Base-by-base conservation (phyloP, 768 basidiomycete genomes). In the Daedaleopsis nitida region DNA sequence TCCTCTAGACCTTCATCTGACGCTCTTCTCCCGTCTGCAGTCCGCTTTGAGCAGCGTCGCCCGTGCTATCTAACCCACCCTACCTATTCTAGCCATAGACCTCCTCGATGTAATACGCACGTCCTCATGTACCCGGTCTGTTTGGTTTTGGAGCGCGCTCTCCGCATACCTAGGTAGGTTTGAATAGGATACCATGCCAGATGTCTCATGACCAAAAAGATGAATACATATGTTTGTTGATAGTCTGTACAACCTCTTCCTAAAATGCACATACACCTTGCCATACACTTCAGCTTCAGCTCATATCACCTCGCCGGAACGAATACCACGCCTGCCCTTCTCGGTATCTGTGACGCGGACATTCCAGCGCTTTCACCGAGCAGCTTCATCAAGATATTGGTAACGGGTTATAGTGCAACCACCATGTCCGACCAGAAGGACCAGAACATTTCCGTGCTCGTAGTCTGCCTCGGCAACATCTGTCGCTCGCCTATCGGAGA, bases 401-500 rank as follows among this genome's bases (percentile, higher is more conserved):
- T 32, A 32, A 32, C 7, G 7, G 27, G 27, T n/a, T n/a, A n/a
- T n/a, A n/a, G n/a, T 32, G 27, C 21, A 12, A n/a, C 45, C 12
- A 50, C 37, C 17, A 62, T 62, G 57, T 58, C 62, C 19, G 39
- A 42, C 11, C 55, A 50, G 21, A 23, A 55, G 17, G 39, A 42
- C 11, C 55, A 50, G 21, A 23, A 55, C 49, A 70, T 69, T 4
- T 77, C 84, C 55, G 89, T 88, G 34, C 83, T 94, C 52, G 74
- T 92, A 62, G 90, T 93, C 39, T 94, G 92, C 65, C 74, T 92
- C 59, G 91, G 91, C 13, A 93, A 93, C 70, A 92, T 93, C 60
- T 93, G 93, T 70, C 87, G 94, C 37, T 94, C 92, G 23, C 94
- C 94, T 0, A 92, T 96, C 86, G 94, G 93, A 34, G 92, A 95